Evolutionary conservation across 768 basidiomycete genomes (phyloP), one percentile per base, ranked within the genome.

Genomic region (Rhodotorula graminis): DNA sequence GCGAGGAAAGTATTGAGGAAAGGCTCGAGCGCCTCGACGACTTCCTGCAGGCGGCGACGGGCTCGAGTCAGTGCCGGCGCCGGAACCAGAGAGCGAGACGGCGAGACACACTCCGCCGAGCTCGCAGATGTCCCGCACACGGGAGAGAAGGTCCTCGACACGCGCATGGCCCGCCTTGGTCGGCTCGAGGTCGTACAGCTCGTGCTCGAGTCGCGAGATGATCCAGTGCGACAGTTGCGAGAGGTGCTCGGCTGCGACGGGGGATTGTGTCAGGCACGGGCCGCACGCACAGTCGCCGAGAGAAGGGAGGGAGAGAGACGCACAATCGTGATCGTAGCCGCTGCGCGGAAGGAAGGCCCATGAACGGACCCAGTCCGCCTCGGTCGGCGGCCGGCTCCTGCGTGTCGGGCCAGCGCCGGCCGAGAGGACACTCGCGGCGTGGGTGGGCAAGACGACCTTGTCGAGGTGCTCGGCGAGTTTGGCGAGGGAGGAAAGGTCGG

Each of bases 101-200:
- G 25, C 19, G 47, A 49, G 25, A 58, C 72, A 47, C 18, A 69
- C 72, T 5, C 73, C 69, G 19, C 65, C 66, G 18, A 70, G 42
- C 62, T 49, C 61, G 50, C 64, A 27, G 18, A 74, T 6, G 29
- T 70, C 68, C 31, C 61, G 19, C 40, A 56, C 29, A 0, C 57
- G 60, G 27, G 25, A 33, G 1, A 63, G 19, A 25, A 65, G 56
- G 42, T 69, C 67, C 19, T 65, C 59, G 25, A 62, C 16, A 18
- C 64, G 11, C n/a, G 31, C 40, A 0, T 2, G 2, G 29, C 64
- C 64, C 10, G 52, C 47, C 2, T n/a, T 40, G 18, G 44, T 56
- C 12, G 50, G 40, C 21, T 63, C 61, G 27, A 57, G 40, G 42
- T 65, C 57, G 59, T 47, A 53, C 47, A 44, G 11, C 25, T 59